Evolutionary conservation across 2,329 filamentous ascomycete genomes (phyloP).

Genomic region (Colletotrichum australisinense): DNA sequence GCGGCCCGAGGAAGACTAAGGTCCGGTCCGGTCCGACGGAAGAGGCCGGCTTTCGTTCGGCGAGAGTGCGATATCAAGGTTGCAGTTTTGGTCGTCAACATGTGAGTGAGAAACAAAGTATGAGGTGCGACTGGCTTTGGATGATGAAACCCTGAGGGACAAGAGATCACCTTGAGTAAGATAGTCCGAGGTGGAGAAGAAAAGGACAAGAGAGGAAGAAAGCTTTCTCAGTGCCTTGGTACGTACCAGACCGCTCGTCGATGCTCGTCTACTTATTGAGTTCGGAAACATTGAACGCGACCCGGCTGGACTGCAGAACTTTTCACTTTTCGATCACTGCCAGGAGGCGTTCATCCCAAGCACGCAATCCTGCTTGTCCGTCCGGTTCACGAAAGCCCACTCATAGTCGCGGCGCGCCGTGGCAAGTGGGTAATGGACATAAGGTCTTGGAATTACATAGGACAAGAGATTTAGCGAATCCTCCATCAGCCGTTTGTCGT

Average conservation of each 20-base stretch:
- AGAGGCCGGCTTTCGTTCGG: background rate
- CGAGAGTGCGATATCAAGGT: background rate
- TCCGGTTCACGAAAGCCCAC: background rate
- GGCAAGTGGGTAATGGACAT: background rate
- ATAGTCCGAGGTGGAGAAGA: background rate
- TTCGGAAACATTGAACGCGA: background rate
- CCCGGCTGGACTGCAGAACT: slow-evolving; percentile 6
- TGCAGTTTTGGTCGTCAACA: background rate
- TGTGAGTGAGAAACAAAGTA: background rate
- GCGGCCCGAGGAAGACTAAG: background rate
- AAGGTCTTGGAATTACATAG: slow-evolving; percentile 33
- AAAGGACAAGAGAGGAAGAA: background rate
- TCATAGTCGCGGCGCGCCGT: background rate
- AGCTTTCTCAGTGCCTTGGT: background rate
- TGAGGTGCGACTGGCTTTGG: slow-evolving; percentile 4
- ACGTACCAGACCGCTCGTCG: background rate
- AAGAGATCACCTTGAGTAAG: background rate
- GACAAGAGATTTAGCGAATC: slow-evolving; percentile 32
- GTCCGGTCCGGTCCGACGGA: background rate
- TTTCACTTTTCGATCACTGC: slow-evolving; percentile 12
- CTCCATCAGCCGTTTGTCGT: background rate
- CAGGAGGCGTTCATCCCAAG: slow-evolving; percentile 1
- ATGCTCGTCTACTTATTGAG: slow-evolving; percentile 1
- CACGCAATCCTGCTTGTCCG: slow-evolving; percentile 33
- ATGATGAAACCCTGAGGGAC: slow-evolving; percentile 16